Evolutionary conservation across 2,329 filamentous ascomycete species (phyloP), one percentile per base, ranked within the genome.

Genomic region (Monilinia polystroma): DNA sequence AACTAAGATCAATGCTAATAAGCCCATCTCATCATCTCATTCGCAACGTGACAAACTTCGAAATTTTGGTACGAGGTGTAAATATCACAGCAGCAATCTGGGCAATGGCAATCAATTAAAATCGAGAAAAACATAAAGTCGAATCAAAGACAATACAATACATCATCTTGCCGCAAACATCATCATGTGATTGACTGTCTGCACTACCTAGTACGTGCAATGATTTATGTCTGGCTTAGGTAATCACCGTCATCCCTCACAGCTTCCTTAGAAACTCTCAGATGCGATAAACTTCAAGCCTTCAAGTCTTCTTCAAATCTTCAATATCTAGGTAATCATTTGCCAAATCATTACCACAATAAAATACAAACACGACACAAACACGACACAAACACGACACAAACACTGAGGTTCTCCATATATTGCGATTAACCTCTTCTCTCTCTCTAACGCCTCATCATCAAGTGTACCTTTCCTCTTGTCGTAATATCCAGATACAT

Each of bases 231-330:
- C 7, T 8, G 14, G 18, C 58, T 62, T 62, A 62, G n/a, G 58
- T 62, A 62, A 62, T 62, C 58, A 62, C 58, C 58, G 58, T 62
- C 58, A 62, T 62, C 47, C 51, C 51, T 49, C 41, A 7, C 26
- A n/a, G 10, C 38, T 20, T 26, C 55, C 55, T n/a, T n/a, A 38
- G 32, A 55, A 10, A 26, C 43, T 10, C 43, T 10, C 18, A 7
- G 32, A 35, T 35, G 32, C 4, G 32, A 35, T 35, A 35, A 35
- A 35, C 32, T 49, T 23, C 20, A 58, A 45, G 2, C 20, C n/a
- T 3, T n/a, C n/a, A 51, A 52, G 11, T 14, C n/a, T 23, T 49
- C 45, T 3, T 29, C 49, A 52, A 52, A 5, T 35, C 32, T 6
- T 35, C 5, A 3, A 35, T 35, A 35, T 35, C 32, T 35, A 23